Percentiles rank a stretch among this genome's conserved stretches.
phyloP scores from a whole-genome alignment of 2,329 filamentous ascomycete species.

The Mycosphaerella arachidis region DNA sequence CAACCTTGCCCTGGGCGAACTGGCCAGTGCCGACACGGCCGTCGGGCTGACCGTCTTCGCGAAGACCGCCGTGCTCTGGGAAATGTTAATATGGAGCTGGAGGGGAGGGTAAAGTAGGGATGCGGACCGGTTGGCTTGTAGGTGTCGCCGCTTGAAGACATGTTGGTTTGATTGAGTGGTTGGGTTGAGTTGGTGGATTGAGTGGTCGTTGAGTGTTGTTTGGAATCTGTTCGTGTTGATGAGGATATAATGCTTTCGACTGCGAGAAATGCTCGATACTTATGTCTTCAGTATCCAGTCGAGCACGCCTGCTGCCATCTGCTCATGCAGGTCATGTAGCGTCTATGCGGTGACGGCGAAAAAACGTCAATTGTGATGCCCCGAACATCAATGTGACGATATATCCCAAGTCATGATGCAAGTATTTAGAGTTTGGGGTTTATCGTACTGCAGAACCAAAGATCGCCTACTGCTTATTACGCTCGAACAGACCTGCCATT shows the following conservation, averaged over 20 bases:
- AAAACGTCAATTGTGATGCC: background rate
- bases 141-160: slow-evolving; percentile 29
- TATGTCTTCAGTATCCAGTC: background rate
- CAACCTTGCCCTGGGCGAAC: slow-evolving; percentile 41
- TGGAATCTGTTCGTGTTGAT: background rate
- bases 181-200: background rate
- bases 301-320: background rate
- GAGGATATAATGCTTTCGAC: background rate
- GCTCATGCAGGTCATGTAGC: background rate
- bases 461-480: too few relatives aligned
- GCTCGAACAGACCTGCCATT: too few relatives aligned
- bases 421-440: background rate
- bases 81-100: background rate
- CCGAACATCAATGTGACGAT: background rate
- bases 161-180: slow-evolving; percentile 7
- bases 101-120: background rate
- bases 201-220: background rate
- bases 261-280: background rate
- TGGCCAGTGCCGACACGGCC: slow-evolving; percentile 40
- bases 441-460: too few relatives aligned
- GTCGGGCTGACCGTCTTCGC: slow-evolving; percentile 41
- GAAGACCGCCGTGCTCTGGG: slow-evolving; percentile 40
- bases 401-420: background rate
- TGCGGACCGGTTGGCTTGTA: slow-evolving; percentile 35
- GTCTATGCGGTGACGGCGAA: background rate